A percentile compares a stretch with the other conserved stretches of the same genome.
Conservation (phyloP, 306 rosid genomes). For the Dryas drummondii region DNA sequence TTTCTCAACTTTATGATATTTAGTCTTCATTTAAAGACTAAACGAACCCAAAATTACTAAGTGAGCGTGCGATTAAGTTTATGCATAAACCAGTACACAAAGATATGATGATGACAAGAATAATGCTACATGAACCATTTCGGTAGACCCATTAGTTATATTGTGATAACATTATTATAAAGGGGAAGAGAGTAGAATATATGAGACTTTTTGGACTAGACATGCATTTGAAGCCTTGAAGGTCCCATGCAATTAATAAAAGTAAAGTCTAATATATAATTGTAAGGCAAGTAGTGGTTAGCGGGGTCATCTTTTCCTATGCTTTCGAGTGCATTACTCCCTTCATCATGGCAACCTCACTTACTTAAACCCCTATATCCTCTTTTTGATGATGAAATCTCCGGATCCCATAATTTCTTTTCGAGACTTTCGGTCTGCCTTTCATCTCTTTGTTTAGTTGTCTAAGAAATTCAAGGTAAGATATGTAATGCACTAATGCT, state of each 20-base stretch:
- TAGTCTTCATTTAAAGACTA: not conserved
- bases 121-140: too few species aligned
- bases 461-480: not conserved
- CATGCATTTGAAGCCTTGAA: conserved; percentile 2
- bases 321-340: conserved; percentile 54
- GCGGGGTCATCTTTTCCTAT: conserved; percentile 51
- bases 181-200: conserved; percentile 25
- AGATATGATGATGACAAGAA: too few species aligned
- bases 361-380: conserved; percentile 29
- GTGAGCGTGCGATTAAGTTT: not conserved
- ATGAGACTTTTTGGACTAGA: not conserved
- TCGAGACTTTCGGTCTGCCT: conserved; percentile 35
- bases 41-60: not conserved
- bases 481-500: not conserved
- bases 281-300: conserved; percentile 43
- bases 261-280: conserved; percentile 35
- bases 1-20: not conserved
- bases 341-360: conserved; percentile 59
- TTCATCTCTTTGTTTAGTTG: conserved; percentile 1
- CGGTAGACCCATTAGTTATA: too few species aligned
- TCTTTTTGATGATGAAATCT: conserved; percentile 20
- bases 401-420: conserved; percentile 33
- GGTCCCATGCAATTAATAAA: conserved; percentile 29
- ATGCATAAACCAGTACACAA: too few species aligned
- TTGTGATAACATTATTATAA: not conserved